Conservation (phyloP, 306 rosid genomes). For the Aeschynomene evenia region DNA sequence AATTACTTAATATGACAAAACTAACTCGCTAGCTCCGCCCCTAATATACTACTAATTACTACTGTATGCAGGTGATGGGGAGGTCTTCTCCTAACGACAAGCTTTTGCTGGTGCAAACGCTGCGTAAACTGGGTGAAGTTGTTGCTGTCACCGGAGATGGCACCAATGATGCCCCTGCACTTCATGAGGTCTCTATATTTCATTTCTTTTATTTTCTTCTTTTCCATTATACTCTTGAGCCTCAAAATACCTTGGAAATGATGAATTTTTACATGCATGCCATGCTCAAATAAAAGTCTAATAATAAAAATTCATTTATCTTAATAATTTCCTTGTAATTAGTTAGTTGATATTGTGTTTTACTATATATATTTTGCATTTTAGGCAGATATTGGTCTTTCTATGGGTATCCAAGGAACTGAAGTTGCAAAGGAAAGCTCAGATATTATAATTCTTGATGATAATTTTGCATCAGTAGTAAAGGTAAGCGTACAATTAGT, state of each 20-base stretch:
- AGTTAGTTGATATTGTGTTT: conserved; percentile 39
- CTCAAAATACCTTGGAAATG: too few species aligned
- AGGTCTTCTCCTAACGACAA: conserved; percentile 99
- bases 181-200: conserved; percentile 81
- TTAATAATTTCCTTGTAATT: conserved; percentile 10
- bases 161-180: conserved; percentile 98
- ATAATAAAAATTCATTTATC: background rate
- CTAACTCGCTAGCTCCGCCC: too few species aligned
- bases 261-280: background rate
- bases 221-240: background rate
- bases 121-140: conserved; percentile 86
- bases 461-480: conserved; percentile 92
- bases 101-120: conserved; percentile 96
- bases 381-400: conserved; percentile 99
- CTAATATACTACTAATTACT: too few species aligned
- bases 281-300: background rate
- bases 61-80: conserved; percentile 81
- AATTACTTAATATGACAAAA: background rate
- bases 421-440: conserved; percentile 99
- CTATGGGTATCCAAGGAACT: conserved; percentile 99
- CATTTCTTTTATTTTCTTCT: conserved; percentile 29
- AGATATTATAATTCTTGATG: conserved; percentile 93
- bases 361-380: conserved; percentile 48
- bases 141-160: conserved; percentile 99
- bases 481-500: conserved; percentile 72